These are phyloP conservation scores for Colletotrichum abscissum DNA, from an alignment of 2,329 filamentous ascomycete species.

Conservation along the genomic window DNA sequence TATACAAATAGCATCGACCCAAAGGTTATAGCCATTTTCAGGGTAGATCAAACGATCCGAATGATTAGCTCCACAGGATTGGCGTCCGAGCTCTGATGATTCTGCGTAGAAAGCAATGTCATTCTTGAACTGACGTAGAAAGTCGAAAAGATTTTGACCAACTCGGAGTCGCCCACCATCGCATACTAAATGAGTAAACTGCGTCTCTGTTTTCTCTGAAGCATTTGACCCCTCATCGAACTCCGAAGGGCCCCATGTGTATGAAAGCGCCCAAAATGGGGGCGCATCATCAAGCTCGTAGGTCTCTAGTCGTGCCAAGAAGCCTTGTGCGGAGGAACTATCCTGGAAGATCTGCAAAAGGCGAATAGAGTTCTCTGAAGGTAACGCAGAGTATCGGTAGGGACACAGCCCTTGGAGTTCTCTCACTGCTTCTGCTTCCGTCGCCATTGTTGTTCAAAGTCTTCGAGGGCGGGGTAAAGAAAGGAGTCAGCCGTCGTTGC, in stretches of 20 bases:
- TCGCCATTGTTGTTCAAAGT: neutral
- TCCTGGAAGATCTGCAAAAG: slow-evolving; percentile 4
- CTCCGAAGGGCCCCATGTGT: slow-evolving; percentile 12
- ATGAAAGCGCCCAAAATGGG: slow-evolving; percentile 17
- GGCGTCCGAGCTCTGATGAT: no score
- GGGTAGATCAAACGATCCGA: neutral
- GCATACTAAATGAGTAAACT: neutral
- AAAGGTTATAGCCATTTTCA: slow-evolving; percentile 8
- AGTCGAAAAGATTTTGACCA: slow-evolving; percentile 12
- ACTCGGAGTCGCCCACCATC: neutral
- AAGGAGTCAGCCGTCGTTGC: neutral
- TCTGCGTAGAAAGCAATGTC: neutral
- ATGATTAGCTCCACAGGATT: neutral
- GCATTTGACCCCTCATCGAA: neutral
- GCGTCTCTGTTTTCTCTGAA: neutral
- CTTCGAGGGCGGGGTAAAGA: neutral
- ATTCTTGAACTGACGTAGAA: slow-evolving; percentile 2
- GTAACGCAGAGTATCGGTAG: neutral
- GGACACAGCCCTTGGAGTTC: neutral
- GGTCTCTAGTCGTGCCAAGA: neutral
- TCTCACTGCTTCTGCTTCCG: neutral
- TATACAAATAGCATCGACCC: slow-evolving; percentile 39
- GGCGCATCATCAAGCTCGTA: neutral
- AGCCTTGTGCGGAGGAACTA: neutral
- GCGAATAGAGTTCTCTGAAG: neutral